Base-by-base conservation (phyloP, 345 rosid genomes). In the Aethionema arabicum region DNA sequence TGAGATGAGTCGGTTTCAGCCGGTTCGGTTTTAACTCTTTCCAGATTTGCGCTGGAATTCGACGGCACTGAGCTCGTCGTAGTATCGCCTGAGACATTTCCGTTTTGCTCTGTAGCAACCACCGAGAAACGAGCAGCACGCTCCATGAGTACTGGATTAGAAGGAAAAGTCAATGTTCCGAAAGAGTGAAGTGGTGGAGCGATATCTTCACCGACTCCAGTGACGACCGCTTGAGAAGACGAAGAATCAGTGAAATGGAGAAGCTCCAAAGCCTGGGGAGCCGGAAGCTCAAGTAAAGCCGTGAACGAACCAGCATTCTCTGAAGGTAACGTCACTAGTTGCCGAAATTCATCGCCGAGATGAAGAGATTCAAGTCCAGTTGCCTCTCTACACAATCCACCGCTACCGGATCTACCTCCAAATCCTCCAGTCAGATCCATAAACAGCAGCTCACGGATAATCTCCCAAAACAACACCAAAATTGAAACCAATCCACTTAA, bases 241-340 rank as follows among this genome's bases (percentile, higher is more conserved):
- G 62, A 59, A 1, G 85, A 67, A 15, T 77, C 80, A 9, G 83
- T 60, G 44, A 77, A 78, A 70, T 85, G 80, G 8, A 85, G 91
- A 48, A 82, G 87, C 72, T 79, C 84, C 56, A 85, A 56, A 0
- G 85, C 91, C 69, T 79, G 84, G 13, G 80, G 76, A 11, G 84
- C 50, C 6, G 91, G 84, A 52, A 85, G 80, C 60, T 77, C 91
- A 42, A 85, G 87, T 56, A 85, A 70, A 16, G 91, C 91, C 14
- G 82, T 85, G 74, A 85, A 85, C 9, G 85, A 83, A 52, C 79
- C 79, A 4, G 74, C 74, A 61, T 75, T 80, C 11, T 85, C 84
- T 0, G 69, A 63, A 36, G 84, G 80, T 15, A 55, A 56, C 8
- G 80, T 21, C 37, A 74, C 69, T 30, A 82, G 53, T 52, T 73